Base-by-base conservation (phyloP, 2,329 filamentous ascomycete species). In the Arthroderma sp. region DNA sequence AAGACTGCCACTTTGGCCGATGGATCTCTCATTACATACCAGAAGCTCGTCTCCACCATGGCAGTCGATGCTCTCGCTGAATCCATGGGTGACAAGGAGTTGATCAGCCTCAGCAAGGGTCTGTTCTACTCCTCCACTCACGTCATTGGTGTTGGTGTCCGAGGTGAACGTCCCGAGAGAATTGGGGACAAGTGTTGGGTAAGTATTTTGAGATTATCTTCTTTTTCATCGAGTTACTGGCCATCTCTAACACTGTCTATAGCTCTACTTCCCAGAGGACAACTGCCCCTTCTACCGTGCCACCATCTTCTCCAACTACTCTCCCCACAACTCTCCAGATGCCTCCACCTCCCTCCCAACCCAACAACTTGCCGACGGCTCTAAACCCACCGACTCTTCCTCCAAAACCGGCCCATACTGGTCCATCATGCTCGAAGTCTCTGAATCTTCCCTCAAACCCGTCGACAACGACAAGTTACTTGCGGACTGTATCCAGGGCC, bases 231-330 rank as follows among this genome's bases (percentile, higher is more conserved):
- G 15, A 44, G 3, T 15, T 25, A 23, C 5, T 33, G 15, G 11
- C 17, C 23, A 23, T 17, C 28, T 19, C 53, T 60, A 39, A 60
- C 56, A 49, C 13, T 52, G 4, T 25, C 11, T 11, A 54, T 52
- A 86, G 85, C 80, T 98, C 64, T 98, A 98, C 83, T 98, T 97
- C 84, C 93, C 93, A 62, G 93, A 98, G 75, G 87, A 95, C 74
- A 86, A 98, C 81, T 96, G 90, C 80, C 90, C 90, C 71, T 98
- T 98, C 81, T 98, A 98, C 81, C 88, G 93, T 66, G 93, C 93
- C 69, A 98, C 93, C 70, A 97, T 98, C 78, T 98, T 98, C 83
- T 97, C 91, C 76, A 98, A 98, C 83, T 98, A 98, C 82, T 97
- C 93, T 21, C 93, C 91, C 56, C 85, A 95, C 83, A 98, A 98